phyloP scores from a whole-genome alignment of 257 asterid genomes.

The Nicotiana tabacum region DNA sequence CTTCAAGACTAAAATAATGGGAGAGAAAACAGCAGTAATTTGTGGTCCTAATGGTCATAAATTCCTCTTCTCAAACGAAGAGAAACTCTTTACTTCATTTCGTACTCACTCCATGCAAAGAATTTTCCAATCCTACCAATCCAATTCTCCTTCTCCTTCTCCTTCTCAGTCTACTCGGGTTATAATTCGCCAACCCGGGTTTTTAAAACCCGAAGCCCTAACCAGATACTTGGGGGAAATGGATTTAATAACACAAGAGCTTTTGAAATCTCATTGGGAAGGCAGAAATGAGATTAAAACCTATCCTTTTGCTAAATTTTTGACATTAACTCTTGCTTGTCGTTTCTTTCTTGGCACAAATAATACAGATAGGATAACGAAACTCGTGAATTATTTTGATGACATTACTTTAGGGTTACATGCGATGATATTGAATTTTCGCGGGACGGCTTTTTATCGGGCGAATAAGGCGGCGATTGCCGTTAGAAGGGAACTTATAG shows the following conservation, averaged over 20 bases:
- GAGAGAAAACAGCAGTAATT: slow-evolving; percentile 67
- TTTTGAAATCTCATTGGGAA: slow-evolving; percentile 29
- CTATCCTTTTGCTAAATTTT: slow-evolving; percentile 40
- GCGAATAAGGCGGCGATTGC: slow-evolving; percentile 60
- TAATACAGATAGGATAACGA: slow-evolving; percentile 37
- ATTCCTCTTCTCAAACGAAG: slow-evolving; percentile 64
- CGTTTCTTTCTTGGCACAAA: slow-evolving; percentile 47
- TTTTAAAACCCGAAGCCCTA: slow-evolving; percentile 61
- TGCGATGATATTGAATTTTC: slow-evolving; percentile 40
- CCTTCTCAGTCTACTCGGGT: slow-evolving; percentile 8
- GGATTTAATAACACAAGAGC: slow-evolving; percentile 34
- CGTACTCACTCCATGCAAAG: slow-evolving; percentile 61
- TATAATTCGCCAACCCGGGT: slow-evolving; percentile 54
- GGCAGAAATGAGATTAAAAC: slow-evolving; percentile 31
- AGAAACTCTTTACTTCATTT: slow-evolving; percentile 45
- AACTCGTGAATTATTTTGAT: slow-evolving; percentile 45
- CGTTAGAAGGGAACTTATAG: slow-evolving; percentile 44
- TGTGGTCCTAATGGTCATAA: slow-evolving; percentile 72
- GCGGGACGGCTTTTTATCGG: slow-evolving; percentile 44
- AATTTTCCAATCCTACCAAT: slow-evolving; percentile 52
- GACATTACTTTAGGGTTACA: slow-evolving; percentile 56
- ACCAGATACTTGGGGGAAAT: slow-evolving; percentile 38
- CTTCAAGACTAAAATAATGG: slow-evolving; percentile 59
- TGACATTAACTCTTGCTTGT: slow-evolving; percentile 52
- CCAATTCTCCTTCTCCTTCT: slow-evolving; percentile 9